Evolutionary conservation across 1,139 yeast genomes (phyloP), one percentile per base, ranked within the genome.

Genomic region (Diutina mesorugosa): DNA sequence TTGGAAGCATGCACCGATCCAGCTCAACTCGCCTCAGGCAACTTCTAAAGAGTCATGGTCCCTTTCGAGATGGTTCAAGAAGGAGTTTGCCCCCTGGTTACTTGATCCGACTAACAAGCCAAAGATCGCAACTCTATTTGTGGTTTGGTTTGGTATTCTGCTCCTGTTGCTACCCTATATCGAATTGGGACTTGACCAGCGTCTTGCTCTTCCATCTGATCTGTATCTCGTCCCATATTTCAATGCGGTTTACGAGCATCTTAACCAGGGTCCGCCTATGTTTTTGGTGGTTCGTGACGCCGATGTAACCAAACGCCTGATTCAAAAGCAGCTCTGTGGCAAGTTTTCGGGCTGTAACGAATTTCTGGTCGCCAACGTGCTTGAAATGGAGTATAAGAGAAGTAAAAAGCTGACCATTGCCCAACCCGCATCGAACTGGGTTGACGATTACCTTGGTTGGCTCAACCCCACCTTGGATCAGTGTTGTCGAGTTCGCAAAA

Each of bases 191-290:
- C 77, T 93, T 38, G 98, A 93, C 66, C 98, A 93, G 68, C 78
- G 96, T 58, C 73, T 86, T 52, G 98, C 98, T 0, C 79, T 93
- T 16, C 98, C 98, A 0, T 71, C 78, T 4, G 90, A 81, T 57
- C 90, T 97, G 0, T 89, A 90, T 64, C 71, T 93, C 63, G 83
- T 90, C 45, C 77, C 81, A 57, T 93, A 93, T 67, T 93, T 88
- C 70, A 74, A 85, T 60, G 90, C 93, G 56, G 75, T 90, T 14
- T 87, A 86, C 65, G 69, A 76, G 2, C 87, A 84, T 65, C 74
- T 93, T 59, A 85, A 87, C 60, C 87, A 87, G 3, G 99, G 98
- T 0, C 97, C 99, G 0, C 99, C 99, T 0, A 79, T 89, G 1
- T 93, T 87, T 65, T 87, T 90, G 68, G 91, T 93, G 41, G 81